phyloP scores from a whole-genome alignment of 495 filamentous ascomycete species.

The Stereocaulon alpinum region DNA sequence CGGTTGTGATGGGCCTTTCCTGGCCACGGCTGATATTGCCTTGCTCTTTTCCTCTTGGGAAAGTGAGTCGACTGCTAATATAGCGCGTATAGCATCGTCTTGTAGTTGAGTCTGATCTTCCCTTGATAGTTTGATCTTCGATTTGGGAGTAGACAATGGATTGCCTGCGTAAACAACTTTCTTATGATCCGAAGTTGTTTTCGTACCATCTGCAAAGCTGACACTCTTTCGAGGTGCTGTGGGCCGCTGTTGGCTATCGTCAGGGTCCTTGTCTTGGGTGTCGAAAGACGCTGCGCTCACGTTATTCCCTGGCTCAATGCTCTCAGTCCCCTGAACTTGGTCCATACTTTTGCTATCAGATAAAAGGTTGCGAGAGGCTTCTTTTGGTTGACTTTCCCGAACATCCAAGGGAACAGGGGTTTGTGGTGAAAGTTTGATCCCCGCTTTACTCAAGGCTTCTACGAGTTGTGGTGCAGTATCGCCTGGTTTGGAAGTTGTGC shows the following conservation, averaged over 20 bases:
- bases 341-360: neutral
- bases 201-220: conserved; percentile 24
- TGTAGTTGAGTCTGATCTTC: neutral
- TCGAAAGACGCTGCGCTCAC: neutral
- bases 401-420: neutral
- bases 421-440: conserved; percentile 44
- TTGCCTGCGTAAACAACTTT: neutral
- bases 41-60: no score
- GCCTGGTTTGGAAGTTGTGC: conserved; percentile 47
- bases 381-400: conserved; percentile 15
- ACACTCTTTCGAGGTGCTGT: conserved; percentile 22
- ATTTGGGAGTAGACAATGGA: neutral
- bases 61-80: no score
- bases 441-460: conserved; percentile 60
- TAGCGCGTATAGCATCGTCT: no score
- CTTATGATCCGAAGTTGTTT: conserved; percentile 5
- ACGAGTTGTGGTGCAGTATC: conserved; percentile 51
- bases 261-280: neutral
- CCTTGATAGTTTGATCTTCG: no score
- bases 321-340: neutral
- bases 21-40: no score
- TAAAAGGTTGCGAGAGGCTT: neutral
- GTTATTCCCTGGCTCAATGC: neutral
- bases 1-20: no score
- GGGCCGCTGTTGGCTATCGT: neutral